Base-by-base conservation (phyloP, 768 basidiomycete genomes). In the Lactarius hengduanensis region DNA sequence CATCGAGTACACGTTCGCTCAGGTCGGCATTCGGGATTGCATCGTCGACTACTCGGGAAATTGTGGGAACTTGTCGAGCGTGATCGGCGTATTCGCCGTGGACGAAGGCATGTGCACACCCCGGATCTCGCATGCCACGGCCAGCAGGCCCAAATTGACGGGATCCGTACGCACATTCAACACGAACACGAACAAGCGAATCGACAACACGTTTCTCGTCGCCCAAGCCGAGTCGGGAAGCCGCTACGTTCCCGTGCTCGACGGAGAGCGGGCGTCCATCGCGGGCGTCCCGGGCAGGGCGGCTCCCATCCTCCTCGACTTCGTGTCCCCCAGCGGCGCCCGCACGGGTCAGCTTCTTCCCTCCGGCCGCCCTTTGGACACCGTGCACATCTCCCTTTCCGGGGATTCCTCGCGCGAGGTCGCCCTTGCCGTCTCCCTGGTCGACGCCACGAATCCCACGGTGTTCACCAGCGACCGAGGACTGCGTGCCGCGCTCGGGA, bases 381-480 rank as follows among this genome's bases (percentile, higher is more conserved):
- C 62, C 3, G 73, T 90, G 45, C 67, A 77, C 36, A 70, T 83
- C n/a, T 63, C 62, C 28, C 59, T 73, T 34, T 63, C 70, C 43
- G 67, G 70, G 10, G 45, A 22, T 10, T 4, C 45, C 34, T 69
- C 63, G 20, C 56, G 58, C 26, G 47, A 58, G 26, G 54, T 34
- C 36, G 10, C 45, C 26, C 65, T 83, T 61, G 74, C 73, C 50
- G 81, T 78, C 1, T 88, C 88, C 13, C 79, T 87, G 10, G 81
- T 91, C 15, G 90, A 91, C 71, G 89, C 89, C 1, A 87, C 90
- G 18, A 91, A 91, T 73, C 90, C 90, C 0, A 87, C 85, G 7
- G 83, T 92, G 18, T 86, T 92, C 75, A 79, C 90, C 69, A 62
- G 75, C 40, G 74, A 79, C 4, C 66, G 74, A 0, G 82, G 84